Conservation (phyloP, 129 eudicot species). For the Flaveria trinervia region DNA sequence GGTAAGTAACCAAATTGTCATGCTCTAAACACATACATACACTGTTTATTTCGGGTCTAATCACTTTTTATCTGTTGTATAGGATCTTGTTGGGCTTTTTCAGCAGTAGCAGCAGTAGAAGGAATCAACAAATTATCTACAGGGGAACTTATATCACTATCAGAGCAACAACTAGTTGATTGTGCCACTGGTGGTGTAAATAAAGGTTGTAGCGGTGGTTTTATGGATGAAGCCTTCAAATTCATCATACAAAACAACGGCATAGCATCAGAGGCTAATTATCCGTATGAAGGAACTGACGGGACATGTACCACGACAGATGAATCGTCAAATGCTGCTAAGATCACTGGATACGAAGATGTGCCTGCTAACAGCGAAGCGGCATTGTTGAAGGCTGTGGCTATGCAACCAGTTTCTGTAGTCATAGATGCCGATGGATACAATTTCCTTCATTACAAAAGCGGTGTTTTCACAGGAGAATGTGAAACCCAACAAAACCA, state of each 20-base stretch:
- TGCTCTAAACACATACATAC: neutral
- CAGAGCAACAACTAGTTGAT: constrained; percentile 40
- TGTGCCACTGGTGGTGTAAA: constrained; percentile 17
- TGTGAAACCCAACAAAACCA: constrained; percentile 30
- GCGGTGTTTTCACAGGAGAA: constrained; percentile 20
- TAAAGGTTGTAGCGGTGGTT: constrained; percentile 29
- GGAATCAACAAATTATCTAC: constrained; percentile 22
- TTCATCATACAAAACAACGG: constrained; percentile 25
- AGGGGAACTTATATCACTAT: constrained; percentile 23
- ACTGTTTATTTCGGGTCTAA: neutral
- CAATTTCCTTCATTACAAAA: constrained; percentile 11
- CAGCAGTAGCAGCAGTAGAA: constrained; percentile 29
- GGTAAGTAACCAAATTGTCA: constrained; percentile 14
- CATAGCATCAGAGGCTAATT: constrained; percentile 18
- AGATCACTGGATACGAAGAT: constrained; percentile 28
- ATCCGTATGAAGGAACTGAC: constrained; percentile 26
- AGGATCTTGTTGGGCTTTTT: constrained; percentile 38
- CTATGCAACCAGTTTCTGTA: constrained; percentile 33
- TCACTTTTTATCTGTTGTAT: neutral
- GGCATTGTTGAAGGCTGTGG: constrained; percentile 25
- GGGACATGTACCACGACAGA: constrained; percentile 16
- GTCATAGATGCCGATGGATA: constrained; percentile 22
- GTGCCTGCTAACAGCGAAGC: constrained; percentile 28
- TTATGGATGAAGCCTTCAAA: constrained; percentile 28
- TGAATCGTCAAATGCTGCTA: neutral